Percentiles rank a stretch among this genome's conserved stretches.
These are phyloP conservation scores for Aspergillus intermedius DNA, from an alignment of 2,329 filamentous ascomycete genomes.

Conservation along the genomic window DNA sequence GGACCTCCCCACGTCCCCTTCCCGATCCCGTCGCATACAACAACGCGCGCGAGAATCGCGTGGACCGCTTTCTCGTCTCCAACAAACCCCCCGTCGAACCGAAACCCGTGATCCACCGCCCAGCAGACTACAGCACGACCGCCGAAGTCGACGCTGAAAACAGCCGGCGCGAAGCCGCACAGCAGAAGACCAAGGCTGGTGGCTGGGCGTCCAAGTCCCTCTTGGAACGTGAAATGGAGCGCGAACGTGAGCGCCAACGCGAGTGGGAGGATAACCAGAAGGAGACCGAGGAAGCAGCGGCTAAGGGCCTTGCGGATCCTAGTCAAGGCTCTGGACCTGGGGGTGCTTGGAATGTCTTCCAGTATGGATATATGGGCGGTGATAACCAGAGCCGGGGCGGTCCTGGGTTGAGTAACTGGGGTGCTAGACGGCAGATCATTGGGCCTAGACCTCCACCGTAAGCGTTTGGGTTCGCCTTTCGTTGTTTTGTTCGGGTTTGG, in stretches of 20 bases:
- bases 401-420: conserved; percentile 47
- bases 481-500: background rate
- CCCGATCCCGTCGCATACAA: conserved; percentile 40
- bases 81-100: conserved; percentile 45
- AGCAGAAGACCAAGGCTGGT: conserved; percentile 52
- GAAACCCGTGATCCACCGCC: conserved; percentile 33
- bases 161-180: conserved; percentile 48
- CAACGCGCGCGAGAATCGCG: conserved; percentile 37
- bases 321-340: conserved; percentile 44
- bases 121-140: conserved; percentile 45
- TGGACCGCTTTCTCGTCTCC: conserved; percentile 50
- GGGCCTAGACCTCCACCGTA: conserved; percentile 50
- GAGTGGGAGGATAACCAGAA: conserved; percentile 60
- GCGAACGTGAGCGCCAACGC: conserved; percentile 56
- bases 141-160: conserved; percentile 53
- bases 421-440: conserved; percentile 55
- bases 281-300: conserved; percentile 41
- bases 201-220: conserved; percentile 59
- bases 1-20: conserved; percentile 35
- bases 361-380: conserved; percentile 58
- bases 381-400: conserved; percentile 55
- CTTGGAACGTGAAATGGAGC: conserved; percentile 61
- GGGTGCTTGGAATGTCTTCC: conserved; percentile 55
- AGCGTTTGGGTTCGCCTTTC: background rate
- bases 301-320: conserved; percentile 32